Conservation (phyloP, 202 grass and related monocot genomes). For the Dendrocalamus latiflorus region DNA sequence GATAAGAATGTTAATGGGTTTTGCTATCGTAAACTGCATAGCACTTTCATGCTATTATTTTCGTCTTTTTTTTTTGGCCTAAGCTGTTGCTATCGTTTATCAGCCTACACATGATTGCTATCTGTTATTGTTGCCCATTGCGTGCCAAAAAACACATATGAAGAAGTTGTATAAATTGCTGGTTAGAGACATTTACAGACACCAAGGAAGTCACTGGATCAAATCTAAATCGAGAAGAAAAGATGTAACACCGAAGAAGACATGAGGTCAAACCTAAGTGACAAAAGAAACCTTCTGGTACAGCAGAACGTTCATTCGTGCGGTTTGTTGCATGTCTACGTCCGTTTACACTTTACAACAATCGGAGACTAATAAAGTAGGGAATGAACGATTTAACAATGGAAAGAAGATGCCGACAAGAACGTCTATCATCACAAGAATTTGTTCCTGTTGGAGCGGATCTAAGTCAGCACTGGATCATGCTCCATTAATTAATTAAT, state of each 20-base stretch:
- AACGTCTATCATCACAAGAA: conserved; percentile 31
- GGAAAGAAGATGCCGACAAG: background rate
- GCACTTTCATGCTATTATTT: background rate
- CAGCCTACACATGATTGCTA: background rate
- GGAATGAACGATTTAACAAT: conserved; percentile 5
- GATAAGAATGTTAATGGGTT: background rate
- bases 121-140: background rate
- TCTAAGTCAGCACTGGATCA: conserved; percentile 50
- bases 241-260: background rate
- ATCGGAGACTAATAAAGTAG: background rate
- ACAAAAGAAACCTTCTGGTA: background rate
- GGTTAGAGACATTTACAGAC: background rate
- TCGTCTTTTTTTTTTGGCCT: background rate
- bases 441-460: conserved; percentile 30
- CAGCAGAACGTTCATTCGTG: conserved; percentile 5
- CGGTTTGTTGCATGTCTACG: conserved; percentile 15
- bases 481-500: conserved; percentile 13
- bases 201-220: background rate
- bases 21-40: background rate
- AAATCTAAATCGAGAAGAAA: background rate
- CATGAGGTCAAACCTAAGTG: background rate
- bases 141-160: background rate
- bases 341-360: conserved; percentile 24
- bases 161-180: background rate
- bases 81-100: background rate